Evolutionary conservation across 129 eudicot genomes (phyloP), one percentile per base, ranked within the genome.

Genomic region (Escallonia herrerae): DNA sequence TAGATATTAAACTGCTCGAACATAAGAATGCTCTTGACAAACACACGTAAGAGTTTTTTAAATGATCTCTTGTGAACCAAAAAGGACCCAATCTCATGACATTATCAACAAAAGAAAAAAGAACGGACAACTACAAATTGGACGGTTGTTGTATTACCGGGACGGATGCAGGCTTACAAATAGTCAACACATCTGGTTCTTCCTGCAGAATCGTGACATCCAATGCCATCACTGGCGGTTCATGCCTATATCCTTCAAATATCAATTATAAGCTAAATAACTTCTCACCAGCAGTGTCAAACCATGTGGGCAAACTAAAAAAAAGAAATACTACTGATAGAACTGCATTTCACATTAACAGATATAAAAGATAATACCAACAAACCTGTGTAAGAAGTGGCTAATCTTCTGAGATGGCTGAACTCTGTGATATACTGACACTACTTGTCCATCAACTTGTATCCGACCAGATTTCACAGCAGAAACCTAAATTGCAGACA

Each of bases 381-480:
- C 77, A 40, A 70, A 93, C 98, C 98, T 85, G 79, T 93, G 98
- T 62, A 91, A 43, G 71, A 93, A 93, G 80, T 93, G 98, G 87
- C 96, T 93, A 12, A 93, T 88, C 78, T 93, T 93, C 76, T 93
- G 95, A 15, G 98, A 93, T n/a, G 96, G 51, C 72, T 76, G 83
- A 65, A 93, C 96, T 72, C 76, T 79, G 72, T 85, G 74, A 6
- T 84, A 85, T 59, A 76, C 40, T 43, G 95, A 74, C 57, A 93
- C 96, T 5, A 58, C 81, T 77, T 83, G 72, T 63, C 95, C 98
- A 79, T 93, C 90, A 43, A 93, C 98, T 76, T 88, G 91, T 76
- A 93, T 93, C 56, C 98, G 88, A 45, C 98, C 98, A 79, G 83
- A 74, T 65, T 88, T 84, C 54, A 88, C 95, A 68, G 98, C 98